phyloP scores from a whole-genome alignment of 257 asterid genomes.

The Catharanthus roseus region DNA sequence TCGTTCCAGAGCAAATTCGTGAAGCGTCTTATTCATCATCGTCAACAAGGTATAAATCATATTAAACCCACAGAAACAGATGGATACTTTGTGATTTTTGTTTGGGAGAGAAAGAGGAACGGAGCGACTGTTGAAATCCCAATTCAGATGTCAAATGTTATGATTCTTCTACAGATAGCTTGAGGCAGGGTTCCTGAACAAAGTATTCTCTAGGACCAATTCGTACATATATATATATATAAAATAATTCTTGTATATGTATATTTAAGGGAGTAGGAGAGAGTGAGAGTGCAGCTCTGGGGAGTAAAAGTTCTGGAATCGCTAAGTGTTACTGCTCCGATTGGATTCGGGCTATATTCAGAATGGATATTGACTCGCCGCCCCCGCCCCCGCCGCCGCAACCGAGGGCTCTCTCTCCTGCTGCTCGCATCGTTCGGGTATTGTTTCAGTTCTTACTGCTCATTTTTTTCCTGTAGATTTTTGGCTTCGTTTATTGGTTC shows the following conservation, averaged over 20 bases:
- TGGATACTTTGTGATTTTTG: neutral
- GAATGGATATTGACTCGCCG: constrained; percentile 65
- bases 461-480: neutral
- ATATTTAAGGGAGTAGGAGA: neutral
- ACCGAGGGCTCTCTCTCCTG: constrained; percentile 24
- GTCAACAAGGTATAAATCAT: too few species aligned
- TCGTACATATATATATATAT: too few species aligned
- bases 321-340: constrained; percentile 40
- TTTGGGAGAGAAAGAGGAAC: neutral
- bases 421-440: constrained; percentile 57
- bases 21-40: neutral
- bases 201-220: neutral
- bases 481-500: neutral
- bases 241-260: neutral
- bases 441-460: neutral
- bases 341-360: constrained; percentile 46
- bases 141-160: neutral
- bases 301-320: constrained; percentile 44
- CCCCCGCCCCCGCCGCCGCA: constrained; percentile 42
- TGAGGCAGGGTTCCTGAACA: neutral
- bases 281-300: constrained; percentile 35
- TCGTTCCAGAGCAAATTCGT: neutral
- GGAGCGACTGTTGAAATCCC: too few species aligned
- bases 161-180: neutral
- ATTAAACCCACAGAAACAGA: neutral